These are phyloP conservation scores for Neonectria magnoliae DNA, from an alignment of 2,329 filamentous ascomycete species.

Conservation along the genomic window DNA sequence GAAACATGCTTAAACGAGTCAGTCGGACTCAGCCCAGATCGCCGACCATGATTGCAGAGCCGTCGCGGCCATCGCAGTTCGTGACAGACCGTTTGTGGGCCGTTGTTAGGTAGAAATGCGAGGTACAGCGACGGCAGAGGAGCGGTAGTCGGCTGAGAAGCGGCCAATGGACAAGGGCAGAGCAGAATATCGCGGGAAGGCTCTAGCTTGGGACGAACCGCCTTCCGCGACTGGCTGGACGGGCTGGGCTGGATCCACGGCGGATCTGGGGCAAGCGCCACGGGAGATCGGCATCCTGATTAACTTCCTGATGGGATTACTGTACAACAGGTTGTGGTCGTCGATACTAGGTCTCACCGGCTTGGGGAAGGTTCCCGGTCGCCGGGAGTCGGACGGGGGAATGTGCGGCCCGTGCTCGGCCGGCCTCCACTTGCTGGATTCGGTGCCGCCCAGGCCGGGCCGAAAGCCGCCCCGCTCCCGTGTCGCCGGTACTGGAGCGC, in stretches of 20 bases:
- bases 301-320: neutral
- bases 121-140: neutral
- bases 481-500: conserved; percentile 13
- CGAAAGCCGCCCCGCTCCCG: conserved; percentile 34
- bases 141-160: conserved; percentile 26
- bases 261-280: neutral
- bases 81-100: conserved; percentile 5
- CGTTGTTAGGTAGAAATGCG: conserved; percentile 6
- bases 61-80: conserved; percentile 13
- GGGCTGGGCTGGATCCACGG: neutral
- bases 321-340: neutral
- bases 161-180: neutral
- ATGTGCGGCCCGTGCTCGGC: conserved; percentile 9
- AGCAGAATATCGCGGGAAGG: conserved; percentile 14
- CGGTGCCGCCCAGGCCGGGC: conserved; percentile 21
- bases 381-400: conserved; percentile 26
- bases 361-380: neutral
- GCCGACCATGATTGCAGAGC: neutral
- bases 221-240: conserved; percentile 20
- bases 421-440: conserved; percentile 17
- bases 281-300: conserved; percentile 3
- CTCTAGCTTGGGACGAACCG: neutral
- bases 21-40: conserved; percentile 10
- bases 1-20: conserved; percentile 17
- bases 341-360: neutral